phyloP scores from a whole-genome alignment of 495 filamentous ascomycete species.

The Podospora pseudopauciseta region DNA sequence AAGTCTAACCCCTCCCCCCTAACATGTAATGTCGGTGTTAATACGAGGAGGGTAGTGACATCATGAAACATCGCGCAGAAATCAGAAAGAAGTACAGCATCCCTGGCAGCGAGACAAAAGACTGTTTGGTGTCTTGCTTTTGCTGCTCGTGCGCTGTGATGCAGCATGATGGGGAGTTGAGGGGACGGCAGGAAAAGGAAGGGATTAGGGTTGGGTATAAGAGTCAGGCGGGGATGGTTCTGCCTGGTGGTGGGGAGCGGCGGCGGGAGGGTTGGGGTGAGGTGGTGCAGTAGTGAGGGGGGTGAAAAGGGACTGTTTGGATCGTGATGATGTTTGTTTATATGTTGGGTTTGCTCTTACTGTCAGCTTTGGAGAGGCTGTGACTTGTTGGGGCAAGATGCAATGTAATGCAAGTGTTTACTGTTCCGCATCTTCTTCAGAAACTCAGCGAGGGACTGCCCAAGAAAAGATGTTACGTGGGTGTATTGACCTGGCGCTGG shows the following conservation, averaged over 20 bases:
- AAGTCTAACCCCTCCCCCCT: constrained; percentile 19
- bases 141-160: constrained; percentile 53
- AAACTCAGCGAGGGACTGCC: too few relatives aligned
- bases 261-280: background rate
- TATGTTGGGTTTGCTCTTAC: too few relatives aligned
- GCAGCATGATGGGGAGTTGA: constrained; percentile 55
- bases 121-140: constrained; percentile 43
- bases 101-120: constrained; percentile 43
- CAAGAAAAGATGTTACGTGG: too few relatives aligned
- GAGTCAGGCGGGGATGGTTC: background rate
- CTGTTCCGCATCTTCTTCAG: too few relatives aligned
- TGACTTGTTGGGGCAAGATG: too few relatives aligned
- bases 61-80: constrained; percentile 49
- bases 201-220: background rate
- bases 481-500: too few relatives aligned
- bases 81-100: constrained; percentile 50
- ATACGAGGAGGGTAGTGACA: constrained; percentile 19
- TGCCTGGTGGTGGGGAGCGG: background rate
- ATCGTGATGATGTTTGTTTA: too few relatives aligned
- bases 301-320: too few relatives aligned
- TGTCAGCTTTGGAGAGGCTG: too few relatives aligned
- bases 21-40: background rate
- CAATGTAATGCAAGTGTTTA: too few relatives aligned
- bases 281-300: too few relatives aligned
- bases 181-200: constrained; percentile 11